Base-by-base conservation (phyloP, 2,329 filamentous ascomycete genomes). In the Trichoderma endophyticum region DNA sequence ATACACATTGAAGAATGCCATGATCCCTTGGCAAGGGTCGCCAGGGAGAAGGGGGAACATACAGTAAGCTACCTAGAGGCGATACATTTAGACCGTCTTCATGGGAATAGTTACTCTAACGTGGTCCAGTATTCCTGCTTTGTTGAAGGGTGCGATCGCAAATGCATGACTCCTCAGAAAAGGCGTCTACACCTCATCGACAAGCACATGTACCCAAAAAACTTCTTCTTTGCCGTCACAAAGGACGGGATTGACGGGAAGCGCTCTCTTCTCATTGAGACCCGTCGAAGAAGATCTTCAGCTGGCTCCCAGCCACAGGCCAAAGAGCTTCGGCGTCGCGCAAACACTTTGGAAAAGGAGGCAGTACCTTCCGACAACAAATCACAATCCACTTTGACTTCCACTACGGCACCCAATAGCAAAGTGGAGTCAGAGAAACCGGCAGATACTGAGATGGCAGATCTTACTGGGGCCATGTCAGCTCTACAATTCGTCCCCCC, bases 1-100 rank as follows among this genome's bases (percentile, higher is more conserved):
- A 82, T 98, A 60, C 96, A 99, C 79, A 95, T 97, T 75, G 90
- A 95, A 76, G 96, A 98, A 81, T 93, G 91, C 75, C 96, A 98
- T 81, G 94, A 99, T 82, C 89, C 94, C 8, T 87, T 98, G 73
- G 86, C 89, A 51, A 90, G 89, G 64, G 88, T 93, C 12, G 89
- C 86, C 78, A 89, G 90, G 76, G 94, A 94, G 67, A 89, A 90
- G 76, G 96, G 95, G 57, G 94, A 97, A 79, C 95, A 94, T 78
- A 98, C 92, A 43, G 93, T 95, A 84, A 81, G 89, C 84, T 54
- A 57, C 34, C 14, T 36, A 36, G 34, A 64, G 54, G 30, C 36
- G n/a, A 34, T 24, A 7, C 26, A 30, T 15, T 21, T 12, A 26
- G 30, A 24, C 57, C 26, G 26, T 12, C 48, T 3, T 3, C 5